Conservation (phyloP, 2,329 filamentous ascomycete species). For the Colletotrichum australisinense region DNA sequence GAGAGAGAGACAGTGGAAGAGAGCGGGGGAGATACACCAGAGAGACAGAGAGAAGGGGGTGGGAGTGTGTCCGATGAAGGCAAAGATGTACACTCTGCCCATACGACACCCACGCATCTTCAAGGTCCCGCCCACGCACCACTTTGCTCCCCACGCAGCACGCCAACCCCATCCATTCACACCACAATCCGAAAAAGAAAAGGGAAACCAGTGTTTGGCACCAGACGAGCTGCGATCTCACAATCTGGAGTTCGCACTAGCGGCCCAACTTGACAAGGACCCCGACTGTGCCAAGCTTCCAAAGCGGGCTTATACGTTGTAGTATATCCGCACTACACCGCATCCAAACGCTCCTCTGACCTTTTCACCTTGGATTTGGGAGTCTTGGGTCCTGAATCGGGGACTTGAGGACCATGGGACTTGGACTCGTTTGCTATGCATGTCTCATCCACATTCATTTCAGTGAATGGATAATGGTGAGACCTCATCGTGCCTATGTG, state of each 20-base stretch:
- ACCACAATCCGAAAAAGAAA: constrained; percentile 12
- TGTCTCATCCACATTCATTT: neutral
- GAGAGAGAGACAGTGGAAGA: too few species aligned
- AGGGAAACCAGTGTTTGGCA: neutral
- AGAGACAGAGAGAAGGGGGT: too few species aligned
- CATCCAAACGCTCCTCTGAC: constrained; percentile 1
- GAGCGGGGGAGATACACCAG: too few species aligned
- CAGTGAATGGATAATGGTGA: neutral
- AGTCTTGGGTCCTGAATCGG: too few species aligned
- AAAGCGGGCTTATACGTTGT: constrained; percentile 7
- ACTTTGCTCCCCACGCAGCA: too few species aligned
- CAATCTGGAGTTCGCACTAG: constrained; percentile 31
- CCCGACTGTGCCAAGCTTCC: constrained; percentile 30
- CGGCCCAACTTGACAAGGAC: constrained; percentile 30
- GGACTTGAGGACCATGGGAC: neutral
- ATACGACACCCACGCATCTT: neutral
- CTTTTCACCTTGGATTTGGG: neutral
- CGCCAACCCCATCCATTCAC: neutral
- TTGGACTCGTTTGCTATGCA: neutral
- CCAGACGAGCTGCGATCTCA: constrained; percentile 19
- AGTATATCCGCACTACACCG: constrained; percentile 29
- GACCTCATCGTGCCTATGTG: neutral
- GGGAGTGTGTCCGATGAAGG: constrained; percentile 6
- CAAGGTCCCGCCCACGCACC: neutral
- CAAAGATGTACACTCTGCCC: neutral